Evolutionary conservation across 805 yeast genomes (phyloP), one percentile per base, ranked within the genome.

Genomic region (Candida pini): DNA sequence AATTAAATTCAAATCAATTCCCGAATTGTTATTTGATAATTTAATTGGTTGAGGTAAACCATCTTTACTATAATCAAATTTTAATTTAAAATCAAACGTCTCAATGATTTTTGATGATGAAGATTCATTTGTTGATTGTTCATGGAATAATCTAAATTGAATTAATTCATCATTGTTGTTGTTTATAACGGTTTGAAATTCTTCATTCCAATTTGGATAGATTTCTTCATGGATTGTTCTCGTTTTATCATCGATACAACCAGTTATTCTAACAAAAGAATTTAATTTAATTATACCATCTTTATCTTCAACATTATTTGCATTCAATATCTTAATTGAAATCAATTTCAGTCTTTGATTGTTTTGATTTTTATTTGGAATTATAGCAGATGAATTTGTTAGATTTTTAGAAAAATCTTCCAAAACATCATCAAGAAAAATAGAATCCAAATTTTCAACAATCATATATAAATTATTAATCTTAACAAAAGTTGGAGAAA

Each of bases 141-240:
- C 43, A 14, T 36, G 24, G 32, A 40, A 44, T 4, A 47, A 15
- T 29, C 44, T 26, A 5, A 47, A 18, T 18, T 43, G 41, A 10
- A 47, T 20, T 13, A 18, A 18, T 20, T 41, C 41, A 6, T 34
- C 14, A 12, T 28, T 20, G 7, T 33, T 25, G n/a, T 41, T 35
- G 12, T 32, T 32, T 8, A 39, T 17, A 9, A 38, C 40, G n/a
- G 42, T 31, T 29, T 47, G 48, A 31, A 45, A 47, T 23, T 45
- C 45, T 35, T 47, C 49, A 25, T 40, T 33, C 51, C 49, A 45
- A 33, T 39, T 39, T 13, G 49, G 48, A 17, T 33, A 43, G 2
- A 43, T 33, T 12, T 40, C 40, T 4, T 31, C 13, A 2, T 21
- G 2, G 7, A 47, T 35, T 8, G 49, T 47, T 31, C 51, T 35